Conservation (phyloP, 1,284 basidiomycete genomes). For the Ustilago shanxiensis region DNA sequence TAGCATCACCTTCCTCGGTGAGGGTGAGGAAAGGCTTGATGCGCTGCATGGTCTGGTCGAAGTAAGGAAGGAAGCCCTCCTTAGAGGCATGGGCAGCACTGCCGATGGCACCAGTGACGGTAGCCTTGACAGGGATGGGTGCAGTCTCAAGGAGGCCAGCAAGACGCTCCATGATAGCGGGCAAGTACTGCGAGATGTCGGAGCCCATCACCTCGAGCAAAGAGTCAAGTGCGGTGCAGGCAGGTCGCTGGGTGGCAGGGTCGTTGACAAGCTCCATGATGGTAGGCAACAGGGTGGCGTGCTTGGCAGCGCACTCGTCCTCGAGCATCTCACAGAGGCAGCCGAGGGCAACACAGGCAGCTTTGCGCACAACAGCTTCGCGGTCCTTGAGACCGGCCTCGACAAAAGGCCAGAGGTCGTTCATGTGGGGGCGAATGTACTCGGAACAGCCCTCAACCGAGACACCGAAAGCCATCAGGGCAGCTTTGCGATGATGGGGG, state of each 20-base stretch:
- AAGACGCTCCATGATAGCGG: constrained; percentile 94
- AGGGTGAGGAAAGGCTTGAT: constrained; percentile 87
- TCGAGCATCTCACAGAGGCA: constrained; percentile 98
- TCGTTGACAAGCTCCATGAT: constrained; percentile 81
- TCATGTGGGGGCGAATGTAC: constrained; percentile 94
- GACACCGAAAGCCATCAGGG: constrained; percentile 95
- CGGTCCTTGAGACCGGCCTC: constrained; percentile 87
- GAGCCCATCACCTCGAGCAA: constrained; percentile 95
- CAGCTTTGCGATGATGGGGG: constrained; percentile 83
- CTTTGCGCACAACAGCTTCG: constrained; percentile 89
- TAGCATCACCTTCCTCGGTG: constrained; percentile 82
- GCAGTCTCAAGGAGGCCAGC: constrained; percentile 88
- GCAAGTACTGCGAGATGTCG: constrained; percentile 89
- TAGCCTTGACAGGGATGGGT: constrained; percentile 87
- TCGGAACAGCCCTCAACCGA: constrained; percentile 98
- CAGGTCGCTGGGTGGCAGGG: constrained; percentile 86
- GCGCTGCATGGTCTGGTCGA: constrained; percentile 89
- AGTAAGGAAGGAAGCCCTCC: constrained; percentile 92
- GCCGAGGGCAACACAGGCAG: constrained; percentile 92
- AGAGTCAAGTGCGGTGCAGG: constrained; percentile 95
- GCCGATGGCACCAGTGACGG: constrained; percentile 97
- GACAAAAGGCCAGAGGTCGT: constrained; percentile 92
- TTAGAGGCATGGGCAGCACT: constrained; percentile 98
- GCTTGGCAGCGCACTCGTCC: constrained; percentile 89
- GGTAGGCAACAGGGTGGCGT: constrained; percentile 85